Conservation (phyloP, 2,329 filamentous ascomycete genomes). For the Coniochaeta sp. region DNA sequence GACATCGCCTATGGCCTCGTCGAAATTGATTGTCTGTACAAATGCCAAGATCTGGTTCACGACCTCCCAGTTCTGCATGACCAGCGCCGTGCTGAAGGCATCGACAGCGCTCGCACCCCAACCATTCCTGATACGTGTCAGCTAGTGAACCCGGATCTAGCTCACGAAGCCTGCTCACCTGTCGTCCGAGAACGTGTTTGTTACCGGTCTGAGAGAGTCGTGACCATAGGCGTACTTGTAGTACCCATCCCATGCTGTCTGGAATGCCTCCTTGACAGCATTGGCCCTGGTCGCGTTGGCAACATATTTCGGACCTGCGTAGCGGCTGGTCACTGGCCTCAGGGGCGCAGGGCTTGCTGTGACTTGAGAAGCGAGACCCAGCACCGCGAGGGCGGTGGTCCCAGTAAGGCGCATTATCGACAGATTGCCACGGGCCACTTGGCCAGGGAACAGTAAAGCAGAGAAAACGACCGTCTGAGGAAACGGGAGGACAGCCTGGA, state of each 20-base stretch:
- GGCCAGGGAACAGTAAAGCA: background rate
- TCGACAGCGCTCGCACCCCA: conserved; percentile 84
- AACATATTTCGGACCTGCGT: conserved; percentile 11
- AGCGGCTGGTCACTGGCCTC: background rate
- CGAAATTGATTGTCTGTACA: conserved; percentile 65
- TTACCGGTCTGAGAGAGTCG: conserved; percentile 65
- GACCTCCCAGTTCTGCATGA: conserved; percentile 64
- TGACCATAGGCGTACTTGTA: conserved; percentile 67
- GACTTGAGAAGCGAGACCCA: conserved; percentile 8
- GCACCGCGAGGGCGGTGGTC: conserved; percentile 3
- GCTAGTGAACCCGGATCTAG: background rate
- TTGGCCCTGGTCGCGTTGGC: conserved; percentile 37
- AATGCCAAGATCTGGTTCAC: conserved; percentile 65
- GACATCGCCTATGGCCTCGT: conserved; percentile 49
- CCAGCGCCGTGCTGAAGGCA: conserved; percentile 68
- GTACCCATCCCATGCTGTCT: conserved; percentile 66
- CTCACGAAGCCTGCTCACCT: conserved; percentile 40
- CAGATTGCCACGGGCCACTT: background rate
- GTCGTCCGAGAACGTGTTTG: conserved; percentile 58
- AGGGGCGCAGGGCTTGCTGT: conserved; percentile 6
- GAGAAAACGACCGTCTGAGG: background rate
- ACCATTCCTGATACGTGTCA: conserved; percentile 51
- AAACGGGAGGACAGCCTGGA: background rate
- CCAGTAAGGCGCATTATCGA: conserved; percentile 8
- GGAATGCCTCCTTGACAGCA: conserved; percentile 62